Percentiles rank a stretch among this genome's conserved stretches.
Conservation (phyloP, 176 grass and related monocot species). For the Rhynchospora pubera region DNA sequence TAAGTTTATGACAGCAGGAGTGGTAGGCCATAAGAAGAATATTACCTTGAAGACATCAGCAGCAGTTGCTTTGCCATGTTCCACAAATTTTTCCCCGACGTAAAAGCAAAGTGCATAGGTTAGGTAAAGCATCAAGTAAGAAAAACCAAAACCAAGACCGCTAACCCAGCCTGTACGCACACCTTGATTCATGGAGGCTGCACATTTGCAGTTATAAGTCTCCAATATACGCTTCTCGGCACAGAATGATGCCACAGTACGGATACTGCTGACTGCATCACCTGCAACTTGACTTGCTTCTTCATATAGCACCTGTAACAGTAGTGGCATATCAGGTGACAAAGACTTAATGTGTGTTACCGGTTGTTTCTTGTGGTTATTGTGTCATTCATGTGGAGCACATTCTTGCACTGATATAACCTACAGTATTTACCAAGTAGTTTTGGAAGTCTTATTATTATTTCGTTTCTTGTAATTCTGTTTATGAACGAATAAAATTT, state of each 20-base stretch:
- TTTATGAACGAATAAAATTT: background rate
- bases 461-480: slow-evolving; percentile 1
- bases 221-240: slow-evolving; percentile 40
- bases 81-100: slow-evolving; percentile 31
- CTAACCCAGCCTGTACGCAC: slow-evolving; percentile 41
- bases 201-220: slow-evolving; percentile 40
- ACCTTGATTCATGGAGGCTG: slow-evolving; percentile 31
- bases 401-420: background rate
- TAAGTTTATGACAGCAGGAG: background rate
- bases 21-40: background rate
- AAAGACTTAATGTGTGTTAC: background rate
- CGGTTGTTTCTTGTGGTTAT: background rate
- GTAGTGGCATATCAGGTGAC: background rate
- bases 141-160: slow-evolving; percentile 44
- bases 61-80: slow-evolving; percentile 35
- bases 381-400: background rate
- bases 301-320: slow-evolving; percentile 40
- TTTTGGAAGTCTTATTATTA: background rate
- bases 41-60: slow-evolving; percentile 44
- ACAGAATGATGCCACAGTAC: slow-evolving; percentile 49
- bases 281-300: slow-evolving; percentile 51
- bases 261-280: slow-evolving; percentile 45
- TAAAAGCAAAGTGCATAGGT: slow-evolving; percentile 53
- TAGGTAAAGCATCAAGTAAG: slow-evolving; percentile 31
- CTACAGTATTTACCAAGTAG: background rate